These are phyloP conservation scores for Phyllosticta citriasiana DNA, from an alignment of 2,329 filamentous ascomycete genomes.

Conservation along the genomic window DNA sequence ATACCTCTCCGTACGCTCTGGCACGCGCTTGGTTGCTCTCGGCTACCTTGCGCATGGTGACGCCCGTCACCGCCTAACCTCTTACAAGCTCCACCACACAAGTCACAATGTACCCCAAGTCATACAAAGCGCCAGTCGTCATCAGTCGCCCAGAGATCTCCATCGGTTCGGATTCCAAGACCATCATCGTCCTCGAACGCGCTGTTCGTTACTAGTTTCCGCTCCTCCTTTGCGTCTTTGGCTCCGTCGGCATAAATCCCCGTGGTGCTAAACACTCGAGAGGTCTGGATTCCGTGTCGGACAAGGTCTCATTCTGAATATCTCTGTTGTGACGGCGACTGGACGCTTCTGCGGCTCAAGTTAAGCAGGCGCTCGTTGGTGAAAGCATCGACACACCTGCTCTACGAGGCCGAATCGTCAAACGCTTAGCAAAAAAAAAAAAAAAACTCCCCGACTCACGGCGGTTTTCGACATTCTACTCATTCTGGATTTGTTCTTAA, in stretches of 20 bases:
- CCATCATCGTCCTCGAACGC: slow-evolving; percentile 28
- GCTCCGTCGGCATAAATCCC: slow-evolving; percentile 1
- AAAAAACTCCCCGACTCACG: slow-evolving; percentile 2
- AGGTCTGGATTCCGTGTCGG: slow-evolving; percentile 24
- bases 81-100: slow-evolving; percentile 14
- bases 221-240: slow-evolving; percentile 4
- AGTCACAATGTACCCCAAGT: slow-evolving; percentile 28
- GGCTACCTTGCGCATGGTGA: slow-evolving; percentile 9
- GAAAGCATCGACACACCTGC: slow-evolving; percentile 1
- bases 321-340: slow-evolving; percentile 35
- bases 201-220: slow-evolving; percentile 17
- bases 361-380: slow-evolving; percentile 3
- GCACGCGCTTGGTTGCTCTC: slow-evolving; percentile 2
- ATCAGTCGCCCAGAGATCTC: slow-evolving; percentile 33
- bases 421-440: slow-evolving; percentile 1
- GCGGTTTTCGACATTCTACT: background rate
- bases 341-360: slow-evolving; percentile 18
- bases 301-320: slow-evolving; percentile 31
- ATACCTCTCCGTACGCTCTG: slow-evolving; percentile 5
- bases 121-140: slow-evolving; percentile 29
- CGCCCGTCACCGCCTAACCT: slow-evolving; percentile 19
- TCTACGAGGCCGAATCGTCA: slow-evolving; percentile 7
- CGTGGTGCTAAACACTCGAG: slow-evolving; percentile 14
- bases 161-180: slow-evolving; percentile 28
- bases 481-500: slow-evolving; percentile 5